Base-by-base conservation (phyloP, 164 flowering plant species). In the Akebia trifoliata region DNA sequence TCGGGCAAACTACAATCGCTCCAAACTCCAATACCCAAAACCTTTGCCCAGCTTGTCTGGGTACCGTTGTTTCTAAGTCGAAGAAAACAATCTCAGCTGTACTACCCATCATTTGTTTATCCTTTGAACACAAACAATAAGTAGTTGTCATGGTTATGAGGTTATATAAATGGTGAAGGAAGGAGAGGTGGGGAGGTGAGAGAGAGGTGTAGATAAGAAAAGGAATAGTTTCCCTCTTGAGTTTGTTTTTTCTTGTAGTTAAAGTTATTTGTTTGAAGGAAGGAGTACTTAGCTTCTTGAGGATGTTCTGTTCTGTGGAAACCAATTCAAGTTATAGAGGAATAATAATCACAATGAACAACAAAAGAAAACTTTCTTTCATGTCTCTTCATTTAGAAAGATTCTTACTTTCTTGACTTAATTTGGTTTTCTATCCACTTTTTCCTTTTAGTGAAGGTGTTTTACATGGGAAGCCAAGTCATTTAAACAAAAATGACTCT, bases 1-100 rank as follows among this genome's bases (percentile, higher is more conserved):
- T 47, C 0, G 94, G 92, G 49, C 97, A 83, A 5, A 93, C 88
- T 0, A 87, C 72, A 1, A 93, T 84, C 17, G 98, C 92, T 1
- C 98, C 97, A 29, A 93, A 93, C 67, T 93, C 97, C 58, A 89
- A 47, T 0, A 93, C 76, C 69, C 74, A 65, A 65, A 84, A 85
- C 51, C 72, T 57, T 26, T 77, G 74, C 44, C 95, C 87, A 0
- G 71, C 30, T 74, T 66, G 74, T 2, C 52, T 76, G 0, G 98
- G 97, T 1, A 89, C 91, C 0, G 79, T 87, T 1, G 97, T 93
- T 75, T 93, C 98, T 47, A 92, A 53, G 72, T 92, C 96, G 36
- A 85, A 87, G 71, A 93, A 89, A 43, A 84, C 98, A 30, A 89
- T 87, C 70, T 88, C 81, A 15, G 82, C 5, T 22, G 54, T 7